A percentile compares a stretch with the other conserved stretches of the same genome.
Evolutionary conservation across 2,329 filamentous ascomycete species (phyloP).

Genomic region (Penicillium psychrosexuale): DNA sequence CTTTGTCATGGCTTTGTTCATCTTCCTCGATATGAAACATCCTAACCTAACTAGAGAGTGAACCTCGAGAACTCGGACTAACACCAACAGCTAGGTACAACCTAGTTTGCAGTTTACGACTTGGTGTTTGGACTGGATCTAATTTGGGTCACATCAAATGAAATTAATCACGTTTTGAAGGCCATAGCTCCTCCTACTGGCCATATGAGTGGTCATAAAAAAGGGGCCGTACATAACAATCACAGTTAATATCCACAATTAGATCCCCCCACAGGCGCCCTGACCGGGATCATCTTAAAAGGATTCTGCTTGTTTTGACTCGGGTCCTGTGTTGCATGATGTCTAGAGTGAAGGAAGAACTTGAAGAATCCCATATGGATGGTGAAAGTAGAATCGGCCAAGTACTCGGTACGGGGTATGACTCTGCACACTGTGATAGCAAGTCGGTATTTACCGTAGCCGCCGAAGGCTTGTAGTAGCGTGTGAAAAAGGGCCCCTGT

Average conservation of each 20-base stretch:
- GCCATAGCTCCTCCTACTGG: slow-evolving; percentile 8
- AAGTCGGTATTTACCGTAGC: slow-evolving; percentile 8
- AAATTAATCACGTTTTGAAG: slow-evolving; percentile 7
- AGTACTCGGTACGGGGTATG: not conserved
- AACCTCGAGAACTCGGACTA: not conserved
- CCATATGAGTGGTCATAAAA: slow-evolving; percentile 3
- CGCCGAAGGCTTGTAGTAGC: slow-evolving; percentile 16
- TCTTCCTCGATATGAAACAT: not conserved
- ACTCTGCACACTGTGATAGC: slow-evolving; percentile 1
- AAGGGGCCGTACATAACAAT: slow-evolving; percentile 4
- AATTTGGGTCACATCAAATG: slow-evolving; percentile 1
- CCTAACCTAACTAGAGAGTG: not conserved
- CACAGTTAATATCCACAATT: slow-evolving; percentile 3
- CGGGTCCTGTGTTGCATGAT: not conserved
- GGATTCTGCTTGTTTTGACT: not conserved
- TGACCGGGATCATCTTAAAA: slow-evolving; percentile 7
- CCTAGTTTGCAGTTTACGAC: not conserved
- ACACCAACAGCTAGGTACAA: not conserved
- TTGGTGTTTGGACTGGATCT: not conserved
- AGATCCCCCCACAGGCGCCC: slow-evolving; percentile 6
- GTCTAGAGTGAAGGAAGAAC: not conserved
- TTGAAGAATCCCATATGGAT: not conserved
- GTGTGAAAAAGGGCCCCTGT: slow-evolving; percentile 6
- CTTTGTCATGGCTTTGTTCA: not conserved
- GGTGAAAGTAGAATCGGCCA: not conserved